phyloP scores from a whole-genome alignment of 192 early-diverging fungal species.

The Backusella mclennaniae region DNA sequence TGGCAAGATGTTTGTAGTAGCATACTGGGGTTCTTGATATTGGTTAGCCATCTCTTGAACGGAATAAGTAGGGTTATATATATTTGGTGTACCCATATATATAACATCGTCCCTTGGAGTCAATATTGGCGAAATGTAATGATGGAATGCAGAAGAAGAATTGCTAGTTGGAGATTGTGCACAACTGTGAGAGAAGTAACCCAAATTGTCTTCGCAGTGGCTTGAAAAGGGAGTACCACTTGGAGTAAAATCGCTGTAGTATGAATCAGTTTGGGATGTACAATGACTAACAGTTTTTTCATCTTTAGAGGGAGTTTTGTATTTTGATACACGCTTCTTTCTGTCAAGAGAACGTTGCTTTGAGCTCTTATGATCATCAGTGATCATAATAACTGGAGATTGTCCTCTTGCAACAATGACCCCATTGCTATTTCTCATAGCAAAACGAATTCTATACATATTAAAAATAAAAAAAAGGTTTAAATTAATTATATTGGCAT shows the following conservation, averaged over 20 bases:
- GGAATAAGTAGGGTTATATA: neutral
- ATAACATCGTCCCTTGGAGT: neutral
- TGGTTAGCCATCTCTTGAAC: neutral
- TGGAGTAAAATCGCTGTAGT: neutral
- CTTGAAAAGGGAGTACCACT: neutral
- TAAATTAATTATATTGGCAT: neutral
- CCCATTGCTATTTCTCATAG: constrained; percentile 64
- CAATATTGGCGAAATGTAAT: neutral
- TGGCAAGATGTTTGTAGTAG: neutral
- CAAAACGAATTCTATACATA: constrained; percentile 63
- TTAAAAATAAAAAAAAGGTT: neutral
- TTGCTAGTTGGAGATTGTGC: neutral
- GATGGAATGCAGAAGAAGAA: neutral
- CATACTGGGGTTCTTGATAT: neutral
- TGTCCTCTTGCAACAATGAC: constrained; percentile 74
- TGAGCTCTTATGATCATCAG: constrained; percentile 93
- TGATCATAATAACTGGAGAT: constrained; percentile 93
- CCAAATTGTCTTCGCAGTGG: neutral
- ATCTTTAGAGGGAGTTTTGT: constrained; percentile 8
- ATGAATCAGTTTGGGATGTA: neutral
- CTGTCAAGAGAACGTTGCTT: constrained; percentile 29
- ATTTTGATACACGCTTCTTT: constrained; percentile 2
- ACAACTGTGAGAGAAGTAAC: neutral
- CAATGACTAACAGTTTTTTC: neutral
- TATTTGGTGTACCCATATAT: neutral